Evolutionary conservation across 1,284 basidiomycete species (phyloP).

Genomic region (Heterobasidion annosum): DNA sequence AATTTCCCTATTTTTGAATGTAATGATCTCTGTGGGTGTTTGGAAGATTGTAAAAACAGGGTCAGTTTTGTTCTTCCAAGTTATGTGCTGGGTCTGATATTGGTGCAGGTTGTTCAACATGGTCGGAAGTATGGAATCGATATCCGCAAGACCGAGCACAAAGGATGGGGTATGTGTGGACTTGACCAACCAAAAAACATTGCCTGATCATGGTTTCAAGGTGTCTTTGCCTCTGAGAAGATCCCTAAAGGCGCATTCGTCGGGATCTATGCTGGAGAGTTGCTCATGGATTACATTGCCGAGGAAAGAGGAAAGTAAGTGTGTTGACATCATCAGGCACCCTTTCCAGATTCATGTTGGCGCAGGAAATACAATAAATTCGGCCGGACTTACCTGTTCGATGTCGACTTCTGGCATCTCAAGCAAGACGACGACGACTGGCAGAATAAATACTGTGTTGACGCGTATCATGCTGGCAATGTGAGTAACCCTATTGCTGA

Average conservation of each 20-base stretch:
- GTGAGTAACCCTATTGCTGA: constrained; percentile 36
- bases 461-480: constrained; percentile 83
- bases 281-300: constrained; percentile 59
- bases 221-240: constrained; percentile 54
- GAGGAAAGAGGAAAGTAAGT: constrained; percentile 62
- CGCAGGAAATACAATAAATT: constrained; percentile 67
- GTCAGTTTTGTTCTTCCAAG: constrained; percentile 31
- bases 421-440: constrained; percentile 25
- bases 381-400: constrained; percentile 80
- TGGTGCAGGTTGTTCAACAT: constrained; percentile 66
- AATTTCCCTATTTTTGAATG: constrained; percentile 81
- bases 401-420: constrained; percentile 71
- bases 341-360: constrained; percentile 6
- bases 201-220: constrained; percentile 23
- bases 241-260: constrained; percentile 70
- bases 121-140: constrained; percentile 59
- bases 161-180: constrained; percentile 68
- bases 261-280: constrained; percentile 81
- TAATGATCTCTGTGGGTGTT: constrained; percentile 75
- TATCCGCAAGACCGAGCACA: constrained; percentile 60
- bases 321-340: not conserved
- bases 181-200: not conserved
- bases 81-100: not conserved
- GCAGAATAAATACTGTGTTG: constrained; percentile 47
- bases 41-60: constrained; percentile 73